Evolutionary conservation across 2,329 filamentous ascomycete species (phyloP).

Genomic region (Samsoniella hepiali): DNA sequence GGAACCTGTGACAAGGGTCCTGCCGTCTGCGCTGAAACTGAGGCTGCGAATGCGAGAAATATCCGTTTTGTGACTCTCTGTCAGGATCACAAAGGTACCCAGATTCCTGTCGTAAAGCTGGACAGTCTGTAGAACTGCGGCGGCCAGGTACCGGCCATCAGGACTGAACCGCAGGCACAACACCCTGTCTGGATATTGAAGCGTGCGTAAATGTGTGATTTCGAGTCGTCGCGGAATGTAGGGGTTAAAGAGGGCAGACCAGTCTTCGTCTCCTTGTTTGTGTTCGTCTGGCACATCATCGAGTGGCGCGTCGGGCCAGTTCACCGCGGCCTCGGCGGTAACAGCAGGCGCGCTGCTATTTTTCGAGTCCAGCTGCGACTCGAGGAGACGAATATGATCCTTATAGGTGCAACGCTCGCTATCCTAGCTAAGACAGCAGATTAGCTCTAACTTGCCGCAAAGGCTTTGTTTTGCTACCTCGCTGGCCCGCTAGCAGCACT

Average conservation of each 20-base stretch:
- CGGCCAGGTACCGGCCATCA: conserved; percentile 92
- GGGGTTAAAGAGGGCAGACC: conserved; percentile 97
- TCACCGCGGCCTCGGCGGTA: no score
- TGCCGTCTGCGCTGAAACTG: conserved; percentile 95
- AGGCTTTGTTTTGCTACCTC: no score
- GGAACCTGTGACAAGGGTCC: conserved; percentile 89
- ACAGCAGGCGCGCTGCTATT: conserved; percentile 31
- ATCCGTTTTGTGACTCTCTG: conserved; percentile 81
- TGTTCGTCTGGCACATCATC: conserved; percentile 79
- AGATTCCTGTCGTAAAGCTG: conserved; percentile 93
- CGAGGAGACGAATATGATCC: neutral
- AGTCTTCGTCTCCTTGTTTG: conserved; percentile 87
- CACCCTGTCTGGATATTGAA: conserved; percentile 91
- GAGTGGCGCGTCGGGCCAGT: conserved; percentile 74
- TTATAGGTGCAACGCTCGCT: neutral
- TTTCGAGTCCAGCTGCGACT: neutral
- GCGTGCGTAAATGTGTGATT: conserved; percentile 88
- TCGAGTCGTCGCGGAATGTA: conserved; percentile 83
- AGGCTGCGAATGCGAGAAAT: conserved; percentile 96
- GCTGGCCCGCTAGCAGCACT: neutral
- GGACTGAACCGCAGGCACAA: conserved; percentile 97
- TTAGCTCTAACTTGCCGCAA: no score
- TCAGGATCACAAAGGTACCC: conserved; percentile 81
- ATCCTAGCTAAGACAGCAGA: no score
- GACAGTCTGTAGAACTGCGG: conserved; percentile 94